Evolutionary conservation across 2,329 filamentous ascomycete species (phyloP).

Genomic region (Arachnomyces sp.): DNA sequence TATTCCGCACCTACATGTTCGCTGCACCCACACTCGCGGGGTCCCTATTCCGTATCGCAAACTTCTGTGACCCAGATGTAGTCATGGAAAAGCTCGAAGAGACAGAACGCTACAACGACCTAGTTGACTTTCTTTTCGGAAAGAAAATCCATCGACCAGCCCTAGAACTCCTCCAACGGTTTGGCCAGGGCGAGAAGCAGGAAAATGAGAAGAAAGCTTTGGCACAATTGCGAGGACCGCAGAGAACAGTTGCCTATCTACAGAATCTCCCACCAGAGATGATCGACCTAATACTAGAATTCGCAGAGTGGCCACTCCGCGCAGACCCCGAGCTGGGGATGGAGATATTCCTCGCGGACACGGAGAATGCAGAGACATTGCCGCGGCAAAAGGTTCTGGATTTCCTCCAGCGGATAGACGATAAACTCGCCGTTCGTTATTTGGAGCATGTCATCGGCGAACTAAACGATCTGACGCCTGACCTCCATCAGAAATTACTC

Average conservation of each 20-base stretch:
- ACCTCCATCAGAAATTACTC: slow-evolving; percentile 78
- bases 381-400: slow-evolving; percentile 66
- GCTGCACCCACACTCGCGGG: slow-evolving; percentile 75
- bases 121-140: slow-evolving; percentile 96
- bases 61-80: slow-evolving; percentile 93
- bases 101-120: slow-evolving; percentile 77
- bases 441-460: slow-evolving; percentile 86
- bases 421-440: slow-evolving; percentile 67
- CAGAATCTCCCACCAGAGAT: slow-evolving; percentile 78
- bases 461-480: slow-evolving; percentile 71
- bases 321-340: slow-evolving; percentile 68
- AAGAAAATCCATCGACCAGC: slow-evolving; percentile 88
- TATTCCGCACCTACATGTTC: slow-evolving; percentile 94
- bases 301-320: slow-evolving; percentile 77
- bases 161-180: slow-evolving; percentile 69
- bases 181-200: slow-evolving; percentile 51
- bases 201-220: slow-evolving; percentile 19
- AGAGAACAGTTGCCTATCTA: slow-evolving; percentile 79
- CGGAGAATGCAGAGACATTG: slow-evolving; percentile 85
- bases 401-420: slow-evolving; percentile 64
- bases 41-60: slow-evolving; percentile 87
- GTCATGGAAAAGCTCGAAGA: slow-evolving; percentile 89
- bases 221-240: slow-evolving; percentile 64
- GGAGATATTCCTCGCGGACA: slow-evolving; percentile 88
- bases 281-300: slow-evolving; percentile 85